phyloP scores from a whole-genome alignment of 345 rosid genomes.

The Crucihimalaya himalaica region DNA sequence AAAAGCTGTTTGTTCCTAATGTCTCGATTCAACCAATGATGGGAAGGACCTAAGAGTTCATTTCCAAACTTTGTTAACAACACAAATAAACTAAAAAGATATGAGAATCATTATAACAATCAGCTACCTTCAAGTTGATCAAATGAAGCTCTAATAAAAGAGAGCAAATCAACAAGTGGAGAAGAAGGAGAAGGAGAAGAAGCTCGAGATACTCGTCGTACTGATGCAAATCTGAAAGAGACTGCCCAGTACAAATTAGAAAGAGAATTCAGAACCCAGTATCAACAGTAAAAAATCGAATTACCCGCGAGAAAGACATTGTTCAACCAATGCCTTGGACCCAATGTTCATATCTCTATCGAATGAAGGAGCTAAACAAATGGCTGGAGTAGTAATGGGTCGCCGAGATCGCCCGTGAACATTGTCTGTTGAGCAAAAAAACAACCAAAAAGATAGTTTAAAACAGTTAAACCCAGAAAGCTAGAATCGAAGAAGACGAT shows the following conservation, averaged over 20 bases:
- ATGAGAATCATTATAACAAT: not conserved
- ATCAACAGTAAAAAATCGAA: not conserved
- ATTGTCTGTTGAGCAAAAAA: slow-evolving; percentile 39
- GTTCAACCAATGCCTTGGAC: slow-evolving; percentile 23
- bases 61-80: slow-evolving; percentile 12
- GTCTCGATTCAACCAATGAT: slow-evolving; percentile 75
- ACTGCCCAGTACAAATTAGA: slow-evolving; percentile 53
- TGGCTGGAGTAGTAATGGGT: slow-evolving; percentile 27
- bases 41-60: slow-evolving; percentile 54
- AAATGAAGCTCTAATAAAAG: slow-evolving; percentile 53
- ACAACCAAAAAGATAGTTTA: not conserved
- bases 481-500: slow-evolving; percentile 14
- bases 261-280: slow-evolving; percentile 2
- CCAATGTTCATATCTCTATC: slow-evolving; percentile 10
- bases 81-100: not conserved
- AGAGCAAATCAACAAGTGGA: slow-evolving; percentile 44
- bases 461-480: not conserved
- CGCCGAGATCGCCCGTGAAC: slow-evolving; percentile 16
- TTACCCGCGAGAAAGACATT: slow-evolving; percentile 44
- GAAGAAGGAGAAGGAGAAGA: slow-evolving; percentile 26
- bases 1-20: slow-evolving; percentile 45
- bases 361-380: slow-evolving; percentile 32
- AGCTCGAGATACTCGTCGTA: slow-evolving; percentile 44
- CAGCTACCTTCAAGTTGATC: slow-evolving; percentile 58
- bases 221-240: slow-evolving; percentile 56